These are phyloP conservation scores for Uronychia setigera DNA, from an alignment of 73 alveolate genomes.

Conservation along the genomic window DNA sequence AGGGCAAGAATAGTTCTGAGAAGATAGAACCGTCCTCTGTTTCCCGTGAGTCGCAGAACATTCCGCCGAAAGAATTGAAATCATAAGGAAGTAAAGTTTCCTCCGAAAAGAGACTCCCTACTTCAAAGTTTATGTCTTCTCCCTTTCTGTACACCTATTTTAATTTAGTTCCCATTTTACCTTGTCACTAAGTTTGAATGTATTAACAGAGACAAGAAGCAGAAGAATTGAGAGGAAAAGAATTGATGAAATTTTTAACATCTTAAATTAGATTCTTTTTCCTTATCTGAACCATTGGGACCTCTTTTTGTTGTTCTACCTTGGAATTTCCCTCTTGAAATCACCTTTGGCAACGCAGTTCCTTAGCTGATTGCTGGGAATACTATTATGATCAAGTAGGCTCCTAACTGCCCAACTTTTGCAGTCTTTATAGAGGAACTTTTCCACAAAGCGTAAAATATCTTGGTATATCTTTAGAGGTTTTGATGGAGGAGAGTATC, in stretches of 20 bases:
- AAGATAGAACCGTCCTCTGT: not conserved
- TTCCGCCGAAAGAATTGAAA: not conserved
- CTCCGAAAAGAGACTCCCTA: not conserved
- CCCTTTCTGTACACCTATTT: not conserved
- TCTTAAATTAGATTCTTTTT: too few species aligned
- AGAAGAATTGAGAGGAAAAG: too few species aligned
- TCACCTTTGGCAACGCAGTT: slow-evolving; percentile 70
- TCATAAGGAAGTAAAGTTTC: not conserved
- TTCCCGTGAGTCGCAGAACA: not conserved
- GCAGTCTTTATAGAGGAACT: slow-evolving; percentile 61
- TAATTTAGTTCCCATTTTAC: not conserved
- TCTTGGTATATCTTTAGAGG: slow-evolving; percentile 20
- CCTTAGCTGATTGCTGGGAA: slow-evolving; percentile 77
- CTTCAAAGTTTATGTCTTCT: not conserved
- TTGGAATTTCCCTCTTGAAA: slow-evolving; percentile 88
- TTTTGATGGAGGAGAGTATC: slow-evolving; percentile 56
- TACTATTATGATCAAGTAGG: slow-evolving; percentile 71
- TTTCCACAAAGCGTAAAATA: slow-evolving; percentile 64
- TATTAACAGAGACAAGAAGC: too few species aligned
- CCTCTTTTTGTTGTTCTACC: slow-evolving; percentile 71
- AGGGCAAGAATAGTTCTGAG: not conserved
- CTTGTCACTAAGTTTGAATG: not conserved
- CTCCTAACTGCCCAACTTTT: slow-evolving; percentile 67
- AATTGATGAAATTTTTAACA: too few species aligned
- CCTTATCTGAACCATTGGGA: slow-evolving; percentile 89